A percentile compares a stretch with the other conserved stretches of the same genome.
Conservation (phyloP, 2,329 filamentous ascomycete species). For the Trichoderma citrinoviride region DNA sequence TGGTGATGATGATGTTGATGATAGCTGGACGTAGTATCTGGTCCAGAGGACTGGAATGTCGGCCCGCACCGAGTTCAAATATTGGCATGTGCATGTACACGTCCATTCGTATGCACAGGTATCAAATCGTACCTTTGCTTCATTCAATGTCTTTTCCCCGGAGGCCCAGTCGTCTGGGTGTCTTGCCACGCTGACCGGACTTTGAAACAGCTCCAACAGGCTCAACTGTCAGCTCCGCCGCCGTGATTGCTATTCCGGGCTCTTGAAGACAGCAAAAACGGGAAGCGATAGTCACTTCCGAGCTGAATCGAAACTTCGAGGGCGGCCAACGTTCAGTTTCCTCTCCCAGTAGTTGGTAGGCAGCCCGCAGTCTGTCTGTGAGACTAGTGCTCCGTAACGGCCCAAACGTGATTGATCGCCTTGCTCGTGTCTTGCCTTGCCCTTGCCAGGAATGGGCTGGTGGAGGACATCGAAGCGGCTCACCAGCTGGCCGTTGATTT, state of each 20-base stretch:
- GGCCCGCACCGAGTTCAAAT: neutral
- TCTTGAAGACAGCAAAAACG: neutral
- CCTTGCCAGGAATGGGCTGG: neutral
- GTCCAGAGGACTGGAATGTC: constrained; percentile 2
- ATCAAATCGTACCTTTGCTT: no score
- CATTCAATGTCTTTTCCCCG: neutral
- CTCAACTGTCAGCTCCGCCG: neutral
- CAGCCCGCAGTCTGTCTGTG: constrained; percentile 9
- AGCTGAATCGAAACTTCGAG: constrained; percentile 11
- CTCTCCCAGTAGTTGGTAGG: no score
- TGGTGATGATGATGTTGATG: neutral
- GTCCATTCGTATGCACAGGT: no score
- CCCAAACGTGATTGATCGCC: neutral
- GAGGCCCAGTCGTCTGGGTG: neutral
- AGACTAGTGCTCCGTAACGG: neutral
- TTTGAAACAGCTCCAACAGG: neutral
- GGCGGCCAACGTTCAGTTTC: neutral
- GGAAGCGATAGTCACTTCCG: constrained; percentile 14
- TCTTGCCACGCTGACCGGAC: neutral
- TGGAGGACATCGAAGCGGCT: neutral
- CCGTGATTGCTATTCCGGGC: neutral
- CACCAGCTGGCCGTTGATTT: neutral
- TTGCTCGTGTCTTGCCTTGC: neutral
- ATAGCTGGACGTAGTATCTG: neutral
- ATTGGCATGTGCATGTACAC: neutral